A percentile compares a stretch with the other conserved stretches of the same genome.
Evolutionary conservation across 164 flowering plant species (phyloP).

Genomic region (Cinnamomum chago): DNA sequence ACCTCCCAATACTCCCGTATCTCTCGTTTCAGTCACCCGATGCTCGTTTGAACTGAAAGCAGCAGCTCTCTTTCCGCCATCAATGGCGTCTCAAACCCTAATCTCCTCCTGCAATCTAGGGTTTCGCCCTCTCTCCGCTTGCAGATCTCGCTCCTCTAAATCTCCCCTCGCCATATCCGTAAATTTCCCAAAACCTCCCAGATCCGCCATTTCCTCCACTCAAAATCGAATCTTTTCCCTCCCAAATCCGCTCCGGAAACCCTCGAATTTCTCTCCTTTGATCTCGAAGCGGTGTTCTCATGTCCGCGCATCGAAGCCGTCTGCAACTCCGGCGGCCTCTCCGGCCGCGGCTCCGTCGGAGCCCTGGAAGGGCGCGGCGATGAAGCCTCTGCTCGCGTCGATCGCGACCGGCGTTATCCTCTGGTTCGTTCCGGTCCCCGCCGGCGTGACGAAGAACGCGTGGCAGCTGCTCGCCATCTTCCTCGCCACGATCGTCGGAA

Average conservation of each 20-base stretch:
- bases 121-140: slow-evolving; percentile 21
- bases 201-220: slow-evolving; percentile 13
- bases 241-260: slow-evolving; percentile 6
- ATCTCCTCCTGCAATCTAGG: slow-evolving; percentile 28
- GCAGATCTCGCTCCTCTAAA: slow-evolving; percentile 22
- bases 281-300: slow-evolving; percentile 4
- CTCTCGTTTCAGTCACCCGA: not conserved
- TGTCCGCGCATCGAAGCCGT: slow-evolving; percentile 22
- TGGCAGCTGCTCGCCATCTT: slow-evolving; percentile 91
- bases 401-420: slow-evolving; percentile 75
- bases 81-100: slow-evolving; percentile 9
- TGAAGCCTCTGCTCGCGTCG: slow-evolving; percentile 72
- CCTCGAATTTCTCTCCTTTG: slow-evolving; percentile 2
- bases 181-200: slow-evolving; percentile 7
- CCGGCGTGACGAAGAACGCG: slow-evolving; percentile 67
- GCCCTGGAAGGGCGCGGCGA: slow-evolving; percentile 85
- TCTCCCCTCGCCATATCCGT: slow-evolving; percentile 7
- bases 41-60: slow-evolving; percentile 2
- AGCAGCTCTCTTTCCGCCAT: not conserved
- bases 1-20: not conserved
- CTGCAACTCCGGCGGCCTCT: slow-evolving; percentile 12
- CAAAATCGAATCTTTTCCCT: slow-evolving; percentile 2
- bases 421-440: slow-evolving; percentile 76
- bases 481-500: slow-evolving; percentile 84
- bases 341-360: slow-evolving; percentile 24